Evolutionary conservation across 768 basidiomycete genomes (phyloP), one percentile per base, ranked within the genome.

Genomic region (Termitomyces sp.): DNA sequence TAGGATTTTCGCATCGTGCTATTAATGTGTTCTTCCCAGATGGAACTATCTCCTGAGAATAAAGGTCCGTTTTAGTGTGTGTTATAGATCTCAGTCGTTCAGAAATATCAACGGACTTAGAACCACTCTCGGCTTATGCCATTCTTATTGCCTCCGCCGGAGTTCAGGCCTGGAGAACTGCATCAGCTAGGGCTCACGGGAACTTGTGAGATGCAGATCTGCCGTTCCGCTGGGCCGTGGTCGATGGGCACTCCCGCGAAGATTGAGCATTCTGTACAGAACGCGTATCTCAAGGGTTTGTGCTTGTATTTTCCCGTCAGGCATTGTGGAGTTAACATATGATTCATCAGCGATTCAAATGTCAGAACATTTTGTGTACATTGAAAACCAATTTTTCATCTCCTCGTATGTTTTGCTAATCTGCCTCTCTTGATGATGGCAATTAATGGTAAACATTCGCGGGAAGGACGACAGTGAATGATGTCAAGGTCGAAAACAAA

Each of bases 361-460:
- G 66, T 95, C 94, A 26, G 94, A 98, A 64, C 94, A 97, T 67
- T 99, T 98, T 68, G 91, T 99, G 34, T 99, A 99, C 74, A 97
- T 99, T 61, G 96, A 98, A 69, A 94, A 94, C 63, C 92, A 94
- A 68, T 94, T 93, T 67, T 93, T 94, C 71, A 90, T 94, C 61
- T 87, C 90, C 1, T 92, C 90, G 91, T 92, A 70, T 68, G 89
- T 51, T 42, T 5, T 24, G 12, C 44, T 41, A n/a, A 54, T 22
- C n/a, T 41, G 3, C 36, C 50, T 37, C 24, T 36, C 28, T 51
- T n/a, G 24, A 26, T 51, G 4, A 5, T 18, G 12, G 41, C 13
- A 44, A 37, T 37, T 39, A 52, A 62, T 52, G 42, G 20, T 60
- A 22, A 51, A 53, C 65, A 54, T 58, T 53, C 53, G 42, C 46